Conservation (phyloP, 805 yeast species). For the Peterozyma xylosa region DNA sequence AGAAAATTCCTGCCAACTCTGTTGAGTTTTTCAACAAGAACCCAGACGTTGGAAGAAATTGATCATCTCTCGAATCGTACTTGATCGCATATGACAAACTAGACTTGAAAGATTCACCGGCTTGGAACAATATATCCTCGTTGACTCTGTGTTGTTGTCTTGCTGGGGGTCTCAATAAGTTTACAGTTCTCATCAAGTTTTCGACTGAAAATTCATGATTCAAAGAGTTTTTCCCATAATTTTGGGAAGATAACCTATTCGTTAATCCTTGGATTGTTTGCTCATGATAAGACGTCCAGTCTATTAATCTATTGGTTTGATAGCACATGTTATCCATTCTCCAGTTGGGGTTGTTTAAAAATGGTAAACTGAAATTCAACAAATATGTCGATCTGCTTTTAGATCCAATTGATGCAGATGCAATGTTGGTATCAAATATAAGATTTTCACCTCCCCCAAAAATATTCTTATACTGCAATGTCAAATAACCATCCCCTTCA, state of each 20-base stretch:
- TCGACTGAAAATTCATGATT: slow-evolving; percentile 46
- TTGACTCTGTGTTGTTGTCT: slow-evolving; percentile 15
- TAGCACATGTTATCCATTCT: slow-evolving; percentile 30
- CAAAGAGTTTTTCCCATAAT: slow-evolving; percentile 10
- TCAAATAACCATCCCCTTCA: slow-evolving; percentile 90
- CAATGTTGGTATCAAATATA: slow-evolving; percentile 34
- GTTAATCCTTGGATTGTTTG: slow-evolving; percentile 35
- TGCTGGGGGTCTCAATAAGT: slow-evolving; percentile 12
- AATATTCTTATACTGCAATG: slow-evolving; percentile 54
- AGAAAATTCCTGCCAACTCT: slow-evolving; percentile 27
- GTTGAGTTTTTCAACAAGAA: slow-evolving; percentile 25
- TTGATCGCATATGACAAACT: slow-evolving; percentile 29
- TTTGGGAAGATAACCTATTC: slow-evolving; percentile 29
- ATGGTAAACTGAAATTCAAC: slow-evolving; percentile 37
- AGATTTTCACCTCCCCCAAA: slow-evolving; percentile 52
- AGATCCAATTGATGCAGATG: slow-evolving; percentile 39
- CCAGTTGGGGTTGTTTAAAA: slow-evolving; percentile 31
- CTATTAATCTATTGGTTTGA: slow-evolving; percentile 37
- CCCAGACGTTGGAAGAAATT: slow-evolving; percentile 36
- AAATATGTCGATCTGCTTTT: slow-evolving; percentile 43
- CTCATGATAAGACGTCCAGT: slow-evolving; percentile 38
- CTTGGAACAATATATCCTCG: slow-evolving; percentile 25
- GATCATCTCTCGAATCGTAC: slow-evolving; percentile 37
- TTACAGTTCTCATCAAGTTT: slow-evolving; percentile 33
- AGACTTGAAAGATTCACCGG: slow-evolving; percentile 40